These are phyloP conservation scores for Barnettozyma siamensis DNA, from an alignment of 805 yeast genomes.

Conservation along the genomic window DNA sequence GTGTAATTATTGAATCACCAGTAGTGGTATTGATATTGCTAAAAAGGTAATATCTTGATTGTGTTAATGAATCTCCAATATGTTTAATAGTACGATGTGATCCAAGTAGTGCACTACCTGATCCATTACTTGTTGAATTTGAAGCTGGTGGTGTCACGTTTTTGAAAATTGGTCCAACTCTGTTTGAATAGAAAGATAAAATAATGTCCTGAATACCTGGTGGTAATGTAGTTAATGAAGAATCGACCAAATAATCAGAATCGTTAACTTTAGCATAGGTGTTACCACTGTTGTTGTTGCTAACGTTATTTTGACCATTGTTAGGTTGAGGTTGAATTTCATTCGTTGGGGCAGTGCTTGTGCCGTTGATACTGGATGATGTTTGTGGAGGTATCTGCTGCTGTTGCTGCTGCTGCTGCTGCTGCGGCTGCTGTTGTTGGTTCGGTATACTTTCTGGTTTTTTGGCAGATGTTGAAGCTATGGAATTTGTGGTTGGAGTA, in stretches of 20 bases:
- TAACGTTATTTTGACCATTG: background rate
- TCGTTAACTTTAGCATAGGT: constrained; percentile 15
- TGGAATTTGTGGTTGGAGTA: constrained; percentile 7
- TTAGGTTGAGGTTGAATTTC: background rate
- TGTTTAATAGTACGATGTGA: constrained; percentile 8
- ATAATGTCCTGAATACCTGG: constrained; percentile 30
- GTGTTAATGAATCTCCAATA: constrained; percentile 6
- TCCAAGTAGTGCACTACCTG: background rate
- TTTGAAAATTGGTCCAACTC: constrained; percentile 7
- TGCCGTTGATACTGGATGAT: background rate
- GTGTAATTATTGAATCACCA: background rate
- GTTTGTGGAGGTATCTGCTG: too few species aligned
- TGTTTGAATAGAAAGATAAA: constrained; percentile 21
- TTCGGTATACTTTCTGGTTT: background rate
- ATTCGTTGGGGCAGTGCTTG: background rate
- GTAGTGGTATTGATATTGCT: background rate
- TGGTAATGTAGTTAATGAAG: constrained; percentile 18
- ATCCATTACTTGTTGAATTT: background rate
- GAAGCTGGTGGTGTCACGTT: background rate
- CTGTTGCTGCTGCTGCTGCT: too few species aligned
- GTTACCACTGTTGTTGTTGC: background rate
- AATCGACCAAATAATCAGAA: constrained; percentile 15
- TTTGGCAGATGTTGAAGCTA: background rate
- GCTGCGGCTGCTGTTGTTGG: too few species aligned
- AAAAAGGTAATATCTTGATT: constrained; percentile 8